A percentile compares a stretch with the other conserved stretches of the same genome.
Evolutionary conservation across 2,329 filamentous ascomycete genomes (phyloP).

Genomic region (Grosmannia serpens): DNA sequence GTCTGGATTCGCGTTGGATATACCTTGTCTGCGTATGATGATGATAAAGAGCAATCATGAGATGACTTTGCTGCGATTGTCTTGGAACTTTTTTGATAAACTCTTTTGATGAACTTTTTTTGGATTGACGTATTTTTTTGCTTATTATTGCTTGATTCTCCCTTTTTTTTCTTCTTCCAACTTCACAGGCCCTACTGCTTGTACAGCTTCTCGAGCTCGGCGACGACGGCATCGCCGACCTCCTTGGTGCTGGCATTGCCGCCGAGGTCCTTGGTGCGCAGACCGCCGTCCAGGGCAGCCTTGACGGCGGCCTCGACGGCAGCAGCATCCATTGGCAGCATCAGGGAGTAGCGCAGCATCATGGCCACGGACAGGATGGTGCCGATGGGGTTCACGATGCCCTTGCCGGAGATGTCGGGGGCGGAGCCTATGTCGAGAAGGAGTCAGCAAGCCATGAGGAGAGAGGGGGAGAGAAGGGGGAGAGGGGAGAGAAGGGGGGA

Average conservation of each 20-base stretch:
- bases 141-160: background rate
- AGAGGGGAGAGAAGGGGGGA: background rate
- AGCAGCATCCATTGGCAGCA: constrained; percentile 63
- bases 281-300: constrained; percentile 64
- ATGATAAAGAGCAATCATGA: background rate
- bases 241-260: constrained; percentile 62
- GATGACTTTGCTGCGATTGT: background rate
- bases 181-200: constrained; percentile 21
- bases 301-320: constrained; percentile 74
- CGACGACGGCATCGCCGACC: constrained; percentile 66
- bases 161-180: background rate
- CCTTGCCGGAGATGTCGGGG: constrained; percentile 85
- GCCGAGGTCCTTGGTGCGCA: constrained; percentile 76
- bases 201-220: constrained; percentile 60
- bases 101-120: background rate
- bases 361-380: constrained; percentile 88
- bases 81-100: background rate
- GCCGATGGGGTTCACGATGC: constrained; percentile 84
- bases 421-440: constrained; percentile 52
- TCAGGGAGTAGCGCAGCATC: constrained; percentile 90
- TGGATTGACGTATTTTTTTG: background rate
- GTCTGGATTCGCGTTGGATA: background rate
- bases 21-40: background rate
- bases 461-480: background rate
- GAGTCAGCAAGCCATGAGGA: background rate